Evolutionary conservation across 2,329 filamentous ascomycete genomes (phyloP), one percentile per base, ranked within the genome.

Genomic region (Calonectria pteridis): DNA sequence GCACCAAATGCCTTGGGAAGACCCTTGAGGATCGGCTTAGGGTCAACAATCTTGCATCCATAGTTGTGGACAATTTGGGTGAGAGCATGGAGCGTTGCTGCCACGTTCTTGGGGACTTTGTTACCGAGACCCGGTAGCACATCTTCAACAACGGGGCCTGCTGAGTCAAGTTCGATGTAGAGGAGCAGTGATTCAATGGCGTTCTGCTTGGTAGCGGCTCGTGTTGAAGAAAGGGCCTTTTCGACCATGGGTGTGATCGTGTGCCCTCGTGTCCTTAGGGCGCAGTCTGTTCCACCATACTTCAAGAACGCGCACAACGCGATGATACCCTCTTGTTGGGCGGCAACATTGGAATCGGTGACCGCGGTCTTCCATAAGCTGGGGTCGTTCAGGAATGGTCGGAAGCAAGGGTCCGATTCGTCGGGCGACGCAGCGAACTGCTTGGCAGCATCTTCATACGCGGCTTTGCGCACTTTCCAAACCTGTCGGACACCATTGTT

Each of bases 381-480:
- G 0, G 95, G 89, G 78, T 99, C 97, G 82, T 94, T 92, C 74
- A 97, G 86, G 81, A 98, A 99, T 1, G 96, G 95, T 79, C 92
- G 91, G 80, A 99, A 98, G 43, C 93, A 93, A 16, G 95, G 93
- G 83, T 97, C 94, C 79, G 92, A 91, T 83, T 98, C 96, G 85
- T 96, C 93, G 74, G 95, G 93, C 7, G 96, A 95, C 72, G 91
- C 88, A 83, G 95, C 93, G 84, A 99, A 98, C 78, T 93, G 91
- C 84, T 97, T 96, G 50, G 94, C 91, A 26, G 95, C 96, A 78
- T 97, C 95, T 89, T 99, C 97, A 83, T 98, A 99, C 67, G 93
- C 97, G 82, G 92, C 92, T 87, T 99, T 99, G 82, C 97, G 92
- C 51, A 98, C 96, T 90, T 99, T 99, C 97, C 97, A 99, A 35